Percentiles rank a stretch among this genome's conserved stretches.
phyloP scores from a whole-genome alignment of 2,329 filamentous ascomycete genomes.

The Rugonectria rugulosa region DNA sequence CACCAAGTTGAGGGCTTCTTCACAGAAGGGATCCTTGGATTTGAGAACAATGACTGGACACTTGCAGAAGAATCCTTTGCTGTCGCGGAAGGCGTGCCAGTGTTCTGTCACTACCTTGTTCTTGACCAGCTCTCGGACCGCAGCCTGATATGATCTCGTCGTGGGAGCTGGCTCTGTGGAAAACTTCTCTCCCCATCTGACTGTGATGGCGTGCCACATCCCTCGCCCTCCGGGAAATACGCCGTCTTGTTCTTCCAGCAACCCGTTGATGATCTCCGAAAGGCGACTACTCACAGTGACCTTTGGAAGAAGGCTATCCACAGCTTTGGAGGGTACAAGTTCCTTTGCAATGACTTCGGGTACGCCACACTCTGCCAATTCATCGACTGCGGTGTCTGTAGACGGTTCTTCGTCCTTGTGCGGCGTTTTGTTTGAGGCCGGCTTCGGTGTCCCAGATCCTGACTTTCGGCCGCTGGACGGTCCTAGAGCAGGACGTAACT shows the following conservation, averaged over 20 bases:
- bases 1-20: conserved; percentile 52
- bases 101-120: conserved; percentile 48
- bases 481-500: conserved; percentile 31
- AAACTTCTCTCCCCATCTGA: conserved; percentile 54
- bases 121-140: conserved; percentile 49
- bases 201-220: conserved; percentile 56
- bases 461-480: conserved; percentile 20
- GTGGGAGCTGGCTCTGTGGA: conserved; percentile 50
- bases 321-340: conserved; percentile 10
- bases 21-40: conserved; percentile 51
- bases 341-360: conserved; percentile 7
- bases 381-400: neutral
- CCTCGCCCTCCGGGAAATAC: conserved; percentile 60
- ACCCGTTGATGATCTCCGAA: conserved; percentile 37
- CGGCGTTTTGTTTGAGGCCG: conserved; percentile 19
- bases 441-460: conserved; percentile 20
- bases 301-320: conserved; percentile 28
- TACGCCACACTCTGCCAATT: conserved; percentile 1
- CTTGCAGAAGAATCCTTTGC: conserved; percentile 52
- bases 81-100: conserved; percentile 53
- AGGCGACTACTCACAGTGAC: conserved; percentile 29
- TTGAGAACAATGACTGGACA: conserved; percentile 54
- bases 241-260: conserved; percentile 47
- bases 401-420: conserved; percentile 7
- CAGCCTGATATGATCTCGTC: conserved; percentile 48